Percentiles rank a stretch among this genome's conserved stretches.
These are phyloP conservation scores for Coniferiporia sulphurascens DNA, from an alignment of 1,284 basidiomycete genomes.

Conservation along the genomic window DNA sequence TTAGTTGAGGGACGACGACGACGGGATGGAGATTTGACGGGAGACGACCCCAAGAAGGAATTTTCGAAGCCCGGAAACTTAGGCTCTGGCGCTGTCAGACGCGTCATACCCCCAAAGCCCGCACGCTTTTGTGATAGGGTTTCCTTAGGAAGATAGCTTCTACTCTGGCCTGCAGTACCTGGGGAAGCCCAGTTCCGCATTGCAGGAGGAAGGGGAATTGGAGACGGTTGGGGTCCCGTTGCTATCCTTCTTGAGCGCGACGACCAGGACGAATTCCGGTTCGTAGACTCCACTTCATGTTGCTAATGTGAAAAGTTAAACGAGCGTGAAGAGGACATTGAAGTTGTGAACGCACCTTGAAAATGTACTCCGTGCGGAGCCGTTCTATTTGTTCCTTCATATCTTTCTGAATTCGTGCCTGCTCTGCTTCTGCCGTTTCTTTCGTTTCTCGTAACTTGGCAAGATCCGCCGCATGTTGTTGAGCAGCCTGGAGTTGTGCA, in stretches of 20 bases:
- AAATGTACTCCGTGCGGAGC: conserved; percentile 60
- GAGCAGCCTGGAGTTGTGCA: conserved; percentile 39
- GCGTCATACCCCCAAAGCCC: conserved; percentile 23
- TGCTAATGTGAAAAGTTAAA: conserved; percentile 38
- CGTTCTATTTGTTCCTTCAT: conserved; percentile 66
- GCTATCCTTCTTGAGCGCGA: conserved; percentile 35
- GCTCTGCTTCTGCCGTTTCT: conserved; percentile 53
- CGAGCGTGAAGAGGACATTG: background rate
- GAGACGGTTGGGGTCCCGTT: conserved; percentile 35
- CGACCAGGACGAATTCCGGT: conserved; percentile 44
- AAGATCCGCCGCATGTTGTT: conserved; percentile 55
- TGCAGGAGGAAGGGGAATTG: conserved; percentile 36
- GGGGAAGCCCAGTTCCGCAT: conserved; percentile 35
- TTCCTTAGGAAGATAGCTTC: conserved; percentile 29
- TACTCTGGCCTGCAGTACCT: conserved; percentile 22
- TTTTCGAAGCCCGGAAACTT: conserved; percentile 32
- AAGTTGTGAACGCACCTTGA: conserved; percentile 47
- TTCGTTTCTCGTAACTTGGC: conserved; percentile 53
- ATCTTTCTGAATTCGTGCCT: conserved; percentile 49
- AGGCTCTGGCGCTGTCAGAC: background rate
- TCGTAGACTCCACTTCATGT: conserved; percentile 62
- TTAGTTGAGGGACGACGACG: conserved; percentile 15
- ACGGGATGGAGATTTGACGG: conserved; percentile 17
- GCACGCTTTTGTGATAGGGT: conserved; percentile 36
- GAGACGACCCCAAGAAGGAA: conserved; percentile 28